A percentile compares a stretch with the other conserved stretches of the same genome.
Evolutionary conservation across 2,329 filamentous ascomycete species (phyloP).

Genomic region (Hysterium pulicare): DNA sequence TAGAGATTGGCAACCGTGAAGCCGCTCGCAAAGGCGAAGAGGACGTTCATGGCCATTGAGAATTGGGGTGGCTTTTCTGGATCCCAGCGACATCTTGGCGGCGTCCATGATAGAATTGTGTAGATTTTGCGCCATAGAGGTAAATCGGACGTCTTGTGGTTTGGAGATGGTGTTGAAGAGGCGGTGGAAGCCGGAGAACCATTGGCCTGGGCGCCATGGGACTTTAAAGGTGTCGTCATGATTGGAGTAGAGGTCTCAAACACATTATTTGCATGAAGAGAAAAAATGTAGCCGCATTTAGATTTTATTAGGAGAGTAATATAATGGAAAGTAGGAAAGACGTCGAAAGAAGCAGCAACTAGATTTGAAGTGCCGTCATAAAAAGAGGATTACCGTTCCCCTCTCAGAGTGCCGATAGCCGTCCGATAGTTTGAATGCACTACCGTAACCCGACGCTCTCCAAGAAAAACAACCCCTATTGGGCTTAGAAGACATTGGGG

Average conservation of each 20-base stretch:
- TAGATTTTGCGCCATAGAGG: conserved; percentile 19
- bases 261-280: not conserved
- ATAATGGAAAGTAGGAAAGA: too few species aligned
- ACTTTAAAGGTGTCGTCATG: not conserved
- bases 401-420: too few species aligned
- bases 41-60: conserved; percentile 63
- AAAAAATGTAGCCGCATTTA: too few species aligned
- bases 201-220: not conserved
- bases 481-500: too few species aligned
- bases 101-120: conserved; percentile 54
- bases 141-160: not conserved
- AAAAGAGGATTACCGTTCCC: too few species aligned
- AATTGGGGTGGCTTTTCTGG: conserved; percentile 64
- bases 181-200: not conserved
- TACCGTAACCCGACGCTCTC: too few species aligned
- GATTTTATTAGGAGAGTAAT: too few species aligned
- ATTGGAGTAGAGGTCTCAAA: not conserved
- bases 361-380: too few species aligned
- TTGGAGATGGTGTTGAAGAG: conserved; percentile 1
- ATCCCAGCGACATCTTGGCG: conserved; percentile 66
- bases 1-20: conserved; percentile 79
- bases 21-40: conserved; percentile 64
- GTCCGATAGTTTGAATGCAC: too few species aligned
- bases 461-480: too few species aligned
- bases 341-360: too few species aligned